Evolutionary conservation across 2,329 filamentous ascomycete species (phyloP).

Genomic region (Colletotrichum tropicale): DNA sequence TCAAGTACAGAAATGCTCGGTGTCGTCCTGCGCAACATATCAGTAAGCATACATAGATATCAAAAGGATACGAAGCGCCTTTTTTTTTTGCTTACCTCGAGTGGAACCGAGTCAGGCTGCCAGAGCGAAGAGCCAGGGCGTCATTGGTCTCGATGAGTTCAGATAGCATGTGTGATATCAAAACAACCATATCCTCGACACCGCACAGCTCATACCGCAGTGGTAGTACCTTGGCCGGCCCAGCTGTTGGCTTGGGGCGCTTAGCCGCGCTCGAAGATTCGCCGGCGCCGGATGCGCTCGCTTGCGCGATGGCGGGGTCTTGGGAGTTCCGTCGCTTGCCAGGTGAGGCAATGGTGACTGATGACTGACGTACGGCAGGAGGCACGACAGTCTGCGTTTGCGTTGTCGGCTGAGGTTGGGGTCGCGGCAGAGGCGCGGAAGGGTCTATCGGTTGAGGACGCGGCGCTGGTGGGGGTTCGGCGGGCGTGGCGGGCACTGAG

Average conservation of each 20-base stretch:
- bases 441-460: conserved; percentile 21
- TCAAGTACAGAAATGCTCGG: conserved; percentile 94
- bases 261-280: conserved; percentile 46
- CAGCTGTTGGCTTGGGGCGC: conserved; percentile 54
- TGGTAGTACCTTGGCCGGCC: conserved; percentile 66
- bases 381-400: conserved; percentile 3
- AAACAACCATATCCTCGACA: conserved; percentile 83
- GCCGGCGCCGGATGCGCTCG: conserved; percentile 21
- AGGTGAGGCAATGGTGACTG: conserved; percentile 33
- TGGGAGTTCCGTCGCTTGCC: conserved; percentile 51
- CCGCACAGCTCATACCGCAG: conserved; percentile 80
- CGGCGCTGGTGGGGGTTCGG: conserved; percentile 21
- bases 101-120: conserved; percentile 91
- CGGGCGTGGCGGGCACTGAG: conserved; percentile 25
- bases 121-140: conserved; percentile 80
- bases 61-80: background rate
- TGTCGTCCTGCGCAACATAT: conserved; percentile 51
- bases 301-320: conserved; percentile 29
- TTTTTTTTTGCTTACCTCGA: conserved; percentile 67
- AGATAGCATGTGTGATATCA: conserved; percentile 94
- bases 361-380: background rate
- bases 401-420: conserved; percentile 7
- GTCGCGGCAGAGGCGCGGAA: conserved; percentile 14
- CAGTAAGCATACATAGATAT: conserved; percentile 16
- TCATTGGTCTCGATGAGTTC: conserved; percentile 96